Base-by-base conservation (phyloP, 371 early-diverging fungal genomes). In the Mortierella sp. region DNA sequence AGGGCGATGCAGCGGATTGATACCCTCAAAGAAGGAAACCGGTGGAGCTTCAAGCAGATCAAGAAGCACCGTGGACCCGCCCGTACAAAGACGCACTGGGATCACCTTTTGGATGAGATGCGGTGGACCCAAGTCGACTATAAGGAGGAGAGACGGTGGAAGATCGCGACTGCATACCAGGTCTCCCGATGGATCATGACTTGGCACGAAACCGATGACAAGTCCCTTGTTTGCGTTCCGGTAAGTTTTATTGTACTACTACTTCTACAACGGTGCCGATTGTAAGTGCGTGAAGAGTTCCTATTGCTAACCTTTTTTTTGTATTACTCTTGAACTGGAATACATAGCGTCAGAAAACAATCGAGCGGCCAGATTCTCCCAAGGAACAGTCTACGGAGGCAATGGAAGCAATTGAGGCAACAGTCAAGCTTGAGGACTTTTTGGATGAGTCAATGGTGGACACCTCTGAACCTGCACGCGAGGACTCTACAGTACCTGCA, bases 91-190 rank as follows among this genome's bases (percentile, higher is more conserved):
- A 93, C 96, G 0, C 97, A 97, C 75, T 96, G 97, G 97, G 98
- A 98, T 86, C 91, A 91, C 71, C 79, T 98, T 50, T 80, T 98
- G 77, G 96, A 96, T 74, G 97, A 98, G 78, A 95, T 97, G 97
- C 94, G 91, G 88, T 97, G 97, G 97, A 90, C 96, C 91, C 92
- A 93, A 26, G 94, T 93, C 0, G 98, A 98, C 82, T 97, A 95
- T 83, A 92, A 92, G 72, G 96, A 97, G 78, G 97, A 97, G 83
- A 91, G 95, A 45, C 95, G 94, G 80, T 95, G 96, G 95, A 97
- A 96, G 80, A 90, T 95, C 54, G 96, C 96, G 5, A 92, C 92
- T 65, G 95, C 97, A 0, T 94, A 90, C 78, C 89, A 89, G 76
- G 75, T 97, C 1, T 92, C 96, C 0, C 88, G 88, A 52, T 95